These are phyloP conservation scores for Pseudohalonectria lignicola DNA, from an alignment of 2,329 filamentous ascomycete species.

Conservation along the genomic window DNA sequence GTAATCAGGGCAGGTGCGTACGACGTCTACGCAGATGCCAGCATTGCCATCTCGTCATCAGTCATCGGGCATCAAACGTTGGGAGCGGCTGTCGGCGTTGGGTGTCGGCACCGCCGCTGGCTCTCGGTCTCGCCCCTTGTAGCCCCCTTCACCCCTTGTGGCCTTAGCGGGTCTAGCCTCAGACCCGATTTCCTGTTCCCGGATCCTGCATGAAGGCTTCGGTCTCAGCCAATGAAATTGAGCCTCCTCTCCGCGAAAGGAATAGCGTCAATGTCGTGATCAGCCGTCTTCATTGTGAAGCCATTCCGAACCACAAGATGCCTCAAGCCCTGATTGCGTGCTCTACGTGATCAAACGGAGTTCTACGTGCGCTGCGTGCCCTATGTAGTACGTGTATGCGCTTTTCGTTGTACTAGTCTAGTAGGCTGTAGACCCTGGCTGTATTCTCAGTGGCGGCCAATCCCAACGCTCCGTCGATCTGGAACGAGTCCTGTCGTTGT, in stretches of 20 bases:
- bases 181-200: conserved; percentile 2
- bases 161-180: neutral
- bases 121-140: neutral
- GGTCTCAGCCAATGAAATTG: conserved; percentile 23
- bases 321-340: conserved; percentile 2
- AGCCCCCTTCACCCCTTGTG: neutral
- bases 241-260: conserved; percentile 28
- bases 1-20: too few species aligned
- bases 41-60: too few species aligned
- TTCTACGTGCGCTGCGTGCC: too few species aligned
- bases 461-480: too few species aligned
- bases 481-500: too few species aligned
- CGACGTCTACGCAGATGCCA: too few species aligned
- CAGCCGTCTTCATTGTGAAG: conserved; percentile 10
- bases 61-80: too few species aligned
- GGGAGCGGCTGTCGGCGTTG: neutral
- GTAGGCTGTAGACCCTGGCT: too few species aligned
- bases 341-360: neutral
- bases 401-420: too few species aligned
- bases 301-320: conserved; percentile 1
- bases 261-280: conserved; percentile 43
- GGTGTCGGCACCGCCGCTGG: neutral
- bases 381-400: too few species aligned
- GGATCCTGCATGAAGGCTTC: conserved; percentile 4
- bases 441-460: too few species aligned